Evolutionary conservation across 2,329 filamentous ascomycete genomes (phyloP).

Genomic region (Fusarium siculi): DNA sequence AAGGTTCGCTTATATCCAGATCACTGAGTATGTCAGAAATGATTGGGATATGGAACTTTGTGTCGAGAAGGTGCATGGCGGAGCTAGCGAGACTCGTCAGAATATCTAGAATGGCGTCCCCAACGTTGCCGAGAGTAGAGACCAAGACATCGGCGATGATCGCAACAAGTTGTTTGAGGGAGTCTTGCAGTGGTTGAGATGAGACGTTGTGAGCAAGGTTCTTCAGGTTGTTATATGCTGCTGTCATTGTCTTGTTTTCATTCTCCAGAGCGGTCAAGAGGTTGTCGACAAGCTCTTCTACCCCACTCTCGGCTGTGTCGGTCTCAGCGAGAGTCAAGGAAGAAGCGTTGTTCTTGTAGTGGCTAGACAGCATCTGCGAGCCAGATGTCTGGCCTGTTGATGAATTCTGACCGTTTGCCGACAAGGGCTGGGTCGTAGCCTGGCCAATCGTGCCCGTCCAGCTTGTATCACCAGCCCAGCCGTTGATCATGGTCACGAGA

Average conservation of each 20-base stretch:
- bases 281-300: not conserved
- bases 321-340: accelerated
- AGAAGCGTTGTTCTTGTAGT: not conserved
- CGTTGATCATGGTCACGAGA: accelerated
- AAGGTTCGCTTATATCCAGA: not conserved
- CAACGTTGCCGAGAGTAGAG: not conserved
- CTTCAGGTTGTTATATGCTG: not conserved
- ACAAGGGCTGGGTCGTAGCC: not conserved
- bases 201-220: accelerated
- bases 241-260: not conserved
- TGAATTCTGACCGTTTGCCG: not conserved
- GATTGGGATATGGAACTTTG: not conserved
- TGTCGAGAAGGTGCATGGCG: not conserved
- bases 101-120: not conserved
- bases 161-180: accelerated
- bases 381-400: not conserved
- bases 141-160: not conserved
- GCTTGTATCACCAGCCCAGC: not conserved
- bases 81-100: not conserved
- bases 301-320: not conserved
- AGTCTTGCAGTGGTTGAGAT: accelerated
- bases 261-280: not conserved
- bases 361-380: not conserved
- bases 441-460: not conserved
- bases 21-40: not conserved